Evolutionary conservation across 139 green algal species (phyloP).

Genomic region (Coelastrella sp.): DNA sequence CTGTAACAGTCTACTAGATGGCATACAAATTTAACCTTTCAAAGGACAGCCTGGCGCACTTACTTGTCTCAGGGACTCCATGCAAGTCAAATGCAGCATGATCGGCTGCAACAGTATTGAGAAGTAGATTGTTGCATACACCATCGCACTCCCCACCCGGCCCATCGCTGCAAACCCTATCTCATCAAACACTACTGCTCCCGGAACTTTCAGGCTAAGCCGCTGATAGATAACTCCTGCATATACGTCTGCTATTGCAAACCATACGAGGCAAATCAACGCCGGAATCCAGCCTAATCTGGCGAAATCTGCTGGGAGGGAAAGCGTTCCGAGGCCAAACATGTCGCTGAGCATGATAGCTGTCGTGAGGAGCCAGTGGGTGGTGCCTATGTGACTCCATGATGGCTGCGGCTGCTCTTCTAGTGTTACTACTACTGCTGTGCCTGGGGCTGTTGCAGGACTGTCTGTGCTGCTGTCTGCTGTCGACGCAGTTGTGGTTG

Average conservation of each 20-base stretch:
- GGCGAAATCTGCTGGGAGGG: constrained; percentile 15
- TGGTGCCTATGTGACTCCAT: neutral
- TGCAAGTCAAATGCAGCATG: constrained; percentile 61
- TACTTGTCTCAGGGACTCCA: constrained; percentile 59
- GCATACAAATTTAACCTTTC: no score
- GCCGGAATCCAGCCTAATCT: constrained; percentile 53
- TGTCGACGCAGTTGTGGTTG: no score
- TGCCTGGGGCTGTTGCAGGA: neutral
- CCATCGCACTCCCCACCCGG: constrained; percentile 38
- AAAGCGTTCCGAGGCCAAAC: constrained; percentile 57
- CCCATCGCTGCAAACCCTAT: constrained; percentile 56
- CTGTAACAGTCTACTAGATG: no score
- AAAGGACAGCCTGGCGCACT: neutral
- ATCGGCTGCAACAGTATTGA: constrained; percentile 57
- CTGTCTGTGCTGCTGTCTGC: no score
- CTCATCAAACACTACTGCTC: constrained; percentile 55
- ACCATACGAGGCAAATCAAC: constrained; percentile 37
- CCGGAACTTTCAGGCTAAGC: constrained; percentile 44
- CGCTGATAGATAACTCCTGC: constrained; percentile 54
- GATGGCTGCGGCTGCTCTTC: constrained; percentile 1
- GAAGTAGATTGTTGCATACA: constrained; percentile 55
- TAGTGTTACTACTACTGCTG: neutral
- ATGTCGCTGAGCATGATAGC: constrained; percentile 55
- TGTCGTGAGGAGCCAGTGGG: constrained; percentile 42
- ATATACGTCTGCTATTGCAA: constrained; percentile 50